A percentile compares a stretch with the other conserved stretches of the same genome.
phyloP scores from a whole-genome alignment of 768 basidiomycete species.

The Boletus barrowsii region DNA sequence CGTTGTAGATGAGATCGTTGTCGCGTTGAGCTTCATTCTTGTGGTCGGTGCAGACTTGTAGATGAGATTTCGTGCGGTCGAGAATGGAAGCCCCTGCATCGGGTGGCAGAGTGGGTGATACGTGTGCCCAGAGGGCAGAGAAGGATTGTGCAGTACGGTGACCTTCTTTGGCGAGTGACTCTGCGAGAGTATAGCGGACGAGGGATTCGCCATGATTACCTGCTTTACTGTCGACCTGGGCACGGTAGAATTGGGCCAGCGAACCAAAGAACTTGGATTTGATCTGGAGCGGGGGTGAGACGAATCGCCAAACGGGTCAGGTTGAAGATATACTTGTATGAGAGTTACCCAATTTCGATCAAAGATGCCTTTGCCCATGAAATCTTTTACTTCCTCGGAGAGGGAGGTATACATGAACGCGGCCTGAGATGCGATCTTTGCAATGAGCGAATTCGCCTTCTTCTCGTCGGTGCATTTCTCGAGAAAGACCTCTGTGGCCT shows the following conservation, averaged over 20 bases:
- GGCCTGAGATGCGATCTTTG: constrained; percentile 82
- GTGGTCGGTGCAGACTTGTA: constrained; percentile 71
- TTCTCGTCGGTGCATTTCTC: constrained; percentile 95
- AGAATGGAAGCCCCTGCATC: constrained; percentile 78
- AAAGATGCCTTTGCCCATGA: constrained; percentile 93
- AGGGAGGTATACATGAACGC: constrained; percentile 78
- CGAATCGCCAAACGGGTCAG: background rate
- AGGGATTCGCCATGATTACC: constrained; percentile 87
- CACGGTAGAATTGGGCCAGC: constrained; percentile 83
- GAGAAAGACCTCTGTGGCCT: constrained; percentile 94
- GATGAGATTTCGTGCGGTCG: constrained; percentile 82
- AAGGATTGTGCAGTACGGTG: constrained; percentile 65
- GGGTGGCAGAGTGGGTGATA: constrained; percentile 79
- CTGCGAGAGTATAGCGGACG: constrained; percentile 73
- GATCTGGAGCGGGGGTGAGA: constrained; percentile 46
- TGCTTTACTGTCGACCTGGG: constrained; percentile 68
- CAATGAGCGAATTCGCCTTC: constrained; percentile 71
- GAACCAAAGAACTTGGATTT: constrained; percentile 91
- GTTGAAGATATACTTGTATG: constrained; percentile 55
- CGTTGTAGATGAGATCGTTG: constrained; percentile 98
- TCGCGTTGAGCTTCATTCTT: constrained; percentile 76
- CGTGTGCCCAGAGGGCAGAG: constrained; percentile 64
- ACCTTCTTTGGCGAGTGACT: constrained; percentile 81
- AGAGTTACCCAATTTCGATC: constrained; percentile 92
- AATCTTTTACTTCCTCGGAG: constrained; percentile 93